phyloP scores from a whole-genome alignment of 805 yeast genomes.

The Suhomyces faveliae region DNA sequence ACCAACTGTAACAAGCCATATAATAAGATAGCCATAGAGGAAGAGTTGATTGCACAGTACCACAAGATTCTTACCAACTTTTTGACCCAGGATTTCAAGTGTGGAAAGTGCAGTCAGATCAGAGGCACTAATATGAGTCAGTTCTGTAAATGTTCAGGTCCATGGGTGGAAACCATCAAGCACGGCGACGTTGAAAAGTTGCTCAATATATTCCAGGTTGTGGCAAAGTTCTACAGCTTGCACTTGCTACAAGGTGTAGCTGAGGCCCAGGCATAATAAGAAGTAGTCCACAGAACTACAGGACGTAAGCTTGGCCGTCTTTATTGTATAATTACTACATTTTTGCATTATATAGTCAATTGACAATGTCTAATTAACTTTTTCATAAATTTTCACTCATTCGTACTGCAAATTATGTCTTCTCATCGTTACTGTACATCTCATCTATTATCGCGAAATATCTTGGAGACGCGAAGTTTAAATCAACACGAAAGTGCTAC shows the following conservation, averaged over 20 bases:
- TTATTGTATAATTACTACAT: background rate
- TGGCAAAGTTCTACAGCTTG: conserved; percentile 61
- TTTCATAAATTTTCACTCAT: background rate
- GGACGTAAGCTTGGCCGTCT: too few species aligned
- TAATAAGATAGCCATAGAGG: conserved; percentile 73
- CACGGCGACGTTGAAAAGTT: conserved; percentile 44
- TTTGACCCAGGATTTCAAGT: conserved; percentile 76
- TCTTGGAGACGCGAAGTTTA: conserved; percentile 1
- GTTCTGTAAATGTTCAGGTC: conserved; percentile 87
- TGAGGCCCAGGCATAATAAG: background rate
- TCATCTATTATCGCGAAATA: background rate
- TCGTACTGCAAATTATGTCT: too few species aligned
- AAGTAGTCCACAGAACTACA: too few species aligned
- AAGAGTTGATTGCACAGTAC: conserved; percentile 66
- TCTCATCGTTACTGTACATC: too few species aligned
- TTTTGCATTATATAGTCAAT: background rate
- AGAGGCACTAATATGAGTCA: conserved; percentile 66
- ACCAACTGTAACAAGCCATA: conserved; percentile 61
- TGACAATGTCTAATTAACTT: background rate
- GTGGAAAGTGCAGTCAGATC: conserved; percentile 71
- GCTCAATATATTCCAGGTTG: conserved; percentile 51
- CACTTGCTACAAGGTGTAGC: conserved; percentile 46
- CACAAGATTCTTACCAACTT: conserved; percentile 55
- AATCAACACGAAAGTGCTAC: background rate
- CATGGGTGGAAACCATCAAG: conserved; percentile 62